These are phyloP conservation scores for Cercis canadensis DNA, from an alignment of 306 rosid genomes.

Conservation along the genomic window DNA sequence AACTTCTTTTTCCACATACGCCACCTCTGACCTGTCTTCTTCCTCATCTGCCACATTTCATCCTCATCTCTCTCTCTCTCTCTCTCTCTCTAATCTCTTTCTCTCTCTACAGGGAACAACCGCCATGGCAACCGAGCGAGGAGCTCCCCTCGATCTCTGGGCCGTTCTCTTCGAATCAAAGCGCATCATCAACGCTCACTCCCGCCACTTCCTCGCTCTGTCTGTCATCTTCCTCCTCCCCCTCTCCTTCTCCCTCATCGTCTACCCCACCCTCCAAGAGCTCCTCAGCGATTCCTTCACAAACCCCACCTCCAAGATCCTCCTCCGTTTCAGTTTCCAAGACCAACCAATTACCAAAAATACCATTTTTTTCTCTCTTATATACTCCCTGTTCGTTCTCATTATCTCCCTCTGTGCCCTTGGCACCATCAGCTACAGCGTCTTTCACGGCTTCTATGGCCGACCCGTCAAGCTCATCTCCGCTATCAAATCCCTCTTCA, in stretches of 20 bases:
- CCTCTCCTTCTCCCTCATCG: constrained; percentile 39
- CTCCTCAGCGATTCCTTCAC: constrained; percentile 40
- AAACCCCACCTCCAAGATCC: constrained; percentile 17
- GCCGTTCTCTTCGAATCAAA: constrained; percentile 40
- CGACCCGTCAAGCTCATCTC: constrained; percentile 55
- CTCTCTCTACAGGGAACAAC: too few species aligned
- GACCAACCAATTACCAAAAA: background rate
- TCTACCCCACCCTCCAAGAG: constrained; percentile 44
- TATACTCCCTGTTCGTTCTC: constrained; percentile 34
- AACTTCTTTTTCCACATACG: too few species aligned
- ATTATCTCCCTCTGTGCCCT: constrained; percentile 46
- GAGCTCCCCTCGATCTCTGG: constrained; percentile 28
- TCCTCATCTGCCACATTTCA: background rate
- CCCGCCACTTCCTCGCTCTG: constrained; percentile 52
- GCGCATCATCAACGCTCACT: constrained; percentile 48
- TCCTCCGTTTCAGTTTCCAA: background rate
- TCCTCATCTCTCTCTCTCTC: background rate
- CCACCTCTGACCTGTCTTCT: too few species aligned
- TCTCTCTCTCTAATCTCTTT: too few species aligned
- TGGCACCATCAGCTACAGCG: constrained; percentile 61
- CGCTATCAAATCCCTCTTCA: constrained; percentile 47
- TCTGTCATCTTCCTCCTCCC: constrained; percentile 54
- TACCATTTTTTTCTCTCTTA: constrained; percentile 17
- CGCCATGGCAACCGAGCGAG: constrained; percentile 2
- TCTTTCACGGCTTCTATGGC: constrained; percentile 54